Percentiles rank a stretch among this genome's conserved stretches.
These are phyloP conservation scores for Epichloe aotearoae DNA, from an alignment of 2,329 filamentous ascomycete genomes.

Conservation along the genomic window DNA sequence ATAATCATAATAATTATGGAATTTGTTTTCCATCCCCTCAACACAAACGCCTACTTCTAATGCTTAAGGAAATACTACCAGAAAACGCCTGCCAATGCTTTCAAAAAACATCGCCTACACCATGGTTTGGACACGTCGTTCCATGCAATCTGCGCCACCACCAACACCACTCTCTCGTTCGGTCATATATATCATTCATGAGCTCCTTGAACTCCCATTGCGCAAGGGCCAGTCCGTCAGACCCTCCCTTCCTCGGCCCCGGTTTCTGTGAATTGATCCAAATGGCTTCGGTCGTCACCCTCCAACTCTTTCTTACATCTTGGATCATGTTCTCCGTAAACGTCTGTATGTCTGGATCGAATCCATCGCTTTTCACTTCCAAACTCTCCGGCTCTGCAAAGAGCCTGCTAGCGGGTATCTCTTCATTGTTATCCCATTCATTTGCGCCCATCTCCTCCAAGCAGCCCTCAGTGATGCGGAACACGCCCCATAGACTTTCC, in stretches of 20 bases:
- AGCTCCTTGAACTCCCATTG: constrained; percentile 19
- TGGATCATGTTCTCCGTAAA: constrained; percentile 30
- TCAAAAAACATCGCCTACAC: constrained; percentile 4
- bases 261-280: constrained; percentile 26
- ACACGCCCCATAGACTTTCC: constrained; percentile 7
- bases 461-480: constrained; percentile 9
- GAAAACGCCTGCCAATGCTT: background rate
- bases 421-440: constrained; percentile 6
- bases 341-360: constrained; percentile 19
- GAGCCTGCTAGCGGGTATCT: constrained; percentile 10
- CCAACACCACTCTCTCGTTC: constrained; percentile 20
- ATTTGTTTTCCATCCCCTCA: background rate
- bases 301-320: constrained; percentile 34
- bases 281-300: constrained; percentile 18
- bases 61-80: background rate
- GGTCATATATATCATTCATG: constrained; percentile 17
- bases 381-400: constrained; percentile 10
- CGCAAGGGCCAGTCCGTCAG: constrained; percentile 21
- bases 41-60: background rate
- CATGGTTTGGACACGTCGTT: background rate
- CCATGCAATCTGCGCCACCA: constrained; percentile 16
- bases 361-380: background rate
- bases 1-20: no score
- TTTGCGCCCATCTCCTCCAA: constrained; percentile 8
- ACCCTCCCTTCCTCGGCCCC: constrained; percentile 20